Base-by-base conservation (phyloP, 768 basidiomycete genomes). In the Termitomyces sp. region DNA sequence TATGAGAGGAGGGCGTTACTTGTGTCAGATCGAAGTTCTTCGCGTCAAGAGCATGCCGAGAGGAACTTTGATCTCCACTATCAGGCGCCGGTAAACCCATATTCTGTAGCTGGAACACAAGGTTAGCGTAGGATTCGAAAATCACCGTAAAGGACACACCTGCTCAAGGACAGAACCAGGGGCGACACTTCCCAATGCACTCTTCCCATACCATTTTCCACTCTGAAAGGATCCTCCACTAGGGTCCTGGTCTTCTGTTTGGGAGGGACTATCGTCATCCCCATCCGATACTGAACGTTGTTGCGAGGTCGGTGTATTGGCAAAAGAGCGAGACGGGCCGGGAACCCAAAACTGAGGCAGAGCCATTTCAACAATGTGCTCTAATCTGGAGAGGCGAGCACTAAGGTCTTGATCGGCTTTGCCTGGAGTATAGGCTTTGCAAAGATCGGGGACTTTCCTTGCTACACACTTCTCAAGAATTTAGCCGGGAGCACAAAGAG, bases 341-440 rank as follows among this genome's bases (percentile, higher is more conserved):
- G 78, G 72, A 23, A 76, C 71, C 59, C 81, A 84, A 65, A 81
- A 89, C 54, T 92, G 89, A 30, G 91, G 91, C 6, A 94, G 69
- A 3, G 90, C 91, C 59, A 79, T 73, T 63, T 92, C 91, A 44
- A 94, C 78, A 50, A 94, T 89, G 60, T 88, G 85, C 67, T 94
- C 91, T 19, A 94, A 76, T 56, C 91, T 79, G 37, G 86, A 76
- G 41, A 94, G 72, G 48, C 91, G 85, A 42, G 82, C 80, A 62
- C 79, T 83, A 46, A 94, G 73, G 69, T 94, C 90, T 66, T 91
- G 88, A 69, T 93, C 91, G 16, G 83, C 77, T 67, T 92, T 93
- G 55, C 91, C 91, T 10, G 91, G 91, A 7, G 89, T 92, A 66
- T 94, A 94, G 0, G 91, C 86, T 67, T 89, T 89, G 75, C 91